phyloP scores from a whole-genome alignment of 2,329 filamentous ascomycete species.

The Huntiella savannae region DNA sequence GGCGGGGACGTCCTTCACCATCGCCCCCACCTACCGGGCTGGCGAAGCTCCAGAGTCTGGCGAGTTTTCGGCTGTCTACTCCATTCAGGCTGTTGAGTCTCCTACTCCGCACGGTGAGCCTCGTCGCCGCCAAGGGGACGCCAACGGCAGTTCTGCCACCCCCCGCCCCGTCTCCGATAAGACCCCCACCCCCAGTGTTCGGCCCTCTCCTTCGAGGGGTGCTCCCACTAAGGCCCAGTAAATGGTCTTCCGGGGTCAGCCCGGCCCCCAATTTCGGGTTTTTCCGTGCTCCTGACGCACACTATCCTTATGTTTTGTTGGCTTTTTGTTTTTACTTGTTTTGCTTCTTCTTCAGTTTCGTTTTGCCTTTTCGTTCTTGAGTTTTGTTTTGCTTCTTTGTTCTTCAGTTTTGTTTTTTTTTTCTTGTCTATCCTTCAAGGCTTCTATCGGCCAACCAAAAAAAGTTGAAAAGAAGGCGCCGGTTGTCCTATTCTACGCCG shows the following conservation, averaged over 20 bases:
- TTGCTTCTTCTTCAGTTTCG: not conserved
- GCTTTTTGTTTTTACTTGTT: conserved; percentile 12
- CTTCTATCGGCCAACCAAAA: no score
- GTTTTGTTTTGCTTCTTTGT: not conserved
- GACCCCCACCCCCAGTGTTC: no score
- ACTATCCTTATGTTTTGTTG: no score
- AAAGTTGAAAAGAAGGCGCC: no score
- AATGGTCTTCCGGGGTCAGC: conserved; percentile 1
- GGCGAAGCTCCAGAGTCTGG: conserved; percentile 17
- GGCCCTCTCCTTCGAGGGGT: no score
- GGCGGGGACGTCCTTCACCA: conserved; percentile 16
- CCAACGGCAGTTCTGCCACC: no score
- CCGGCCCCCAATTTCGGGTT: no score
- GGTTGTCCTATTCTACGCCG: no score
- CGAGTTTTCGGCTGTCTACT: conserved; percentile 4
- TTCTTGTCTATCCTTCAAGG: not conserved
- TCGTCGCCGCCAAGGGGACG: no score
- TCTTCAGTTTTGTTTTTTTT: not conserved
- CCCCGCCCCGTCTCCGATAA: no score
- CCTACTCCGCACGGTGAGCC: not conserved
- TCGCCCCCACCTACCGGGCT: conserved; percentile 15
- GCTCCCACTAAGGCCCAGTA: not conserved
- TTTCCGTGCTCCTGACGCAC: no score
- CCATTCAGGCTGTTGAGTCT: conserved; percentile 5
- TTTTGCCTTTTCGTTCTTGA: not conserved